phyloP scores from a whole-genome alignment of 2,329 filamentous ascomycete species.

The Rhytidhysteron rufulum region DNA sequence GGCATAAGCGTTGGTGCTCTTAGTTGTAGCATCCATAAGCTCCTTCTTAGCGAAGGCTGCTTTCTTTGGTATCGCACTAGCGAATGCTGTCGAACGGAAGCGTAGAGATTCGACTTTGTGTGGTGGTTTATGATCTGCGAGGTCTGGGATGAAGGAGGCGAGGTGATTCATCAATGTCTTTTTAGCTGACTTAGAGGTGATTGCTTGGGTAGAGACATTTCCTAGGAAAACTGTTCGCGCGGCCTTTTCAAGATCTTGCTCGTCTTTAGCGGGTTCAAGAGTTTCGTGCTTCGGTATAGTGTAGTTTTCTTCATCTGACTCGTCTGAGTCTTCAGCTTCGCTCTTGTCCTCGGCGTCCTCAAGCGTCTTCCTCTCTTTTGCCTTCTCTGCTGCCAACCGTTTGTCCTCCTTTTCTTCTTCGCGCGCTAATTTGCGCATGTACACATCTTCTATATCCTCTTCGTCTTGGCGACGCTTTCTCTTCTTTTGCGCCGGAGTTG shows the following conservation, averaged over 20 bases:
- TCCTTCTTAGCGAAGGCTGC: constrained; percentile 91
- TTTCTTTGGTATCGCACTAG: constrained; percentile 78
- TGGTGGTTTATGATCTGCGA: constrained; percentile 43
- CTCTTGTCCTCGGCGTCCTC: constrained; percentile 16
- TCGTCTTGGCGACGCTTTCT: constrained; percentile 56
- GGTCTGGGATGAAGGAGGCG: constrained; percentile 64
- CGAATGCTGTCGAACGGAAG: constrained; percentile 89
- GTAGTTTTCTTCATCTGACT: constrained; percentile 47
- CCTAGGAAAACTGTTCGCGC: constrained; percentile 86
- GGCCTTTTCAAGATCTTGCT: constrained; percentile 73
- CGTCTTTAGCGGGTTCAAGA: constrained; percentile 36
- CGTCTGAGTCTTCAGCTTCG: constrained; percentile 21
- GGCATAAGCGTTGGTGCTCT: constrained; percentile 89
- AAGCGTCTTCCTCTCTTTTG: constrained; percentile 34
- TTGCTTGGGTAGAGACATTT: constrained; percentile 80
- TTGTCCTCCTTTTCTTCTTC: constrained; percentile 41
- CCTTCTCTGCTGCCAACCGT: constrained; percentile 24
- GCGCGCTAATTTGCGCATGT: constrained; percentile 60
- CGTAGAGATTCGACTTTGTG: constrained; percentile 86
- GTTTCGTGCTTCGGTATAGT: constrained; percentile 50
- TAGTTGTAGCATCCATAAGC: constrained; percentile 85
- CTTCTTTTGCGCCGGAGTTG: constrained; percentile 33
- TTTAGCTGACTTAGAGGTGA: constrained; percentile 76
- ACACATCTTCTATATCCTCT: constrained; percentile 66
- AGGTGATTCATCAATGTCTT: constrained; percentile 75